phyloP scores from a whole-genome alignment of 2,329 filamentous ascomycete species.

The Neonectria punicea region DNA sequence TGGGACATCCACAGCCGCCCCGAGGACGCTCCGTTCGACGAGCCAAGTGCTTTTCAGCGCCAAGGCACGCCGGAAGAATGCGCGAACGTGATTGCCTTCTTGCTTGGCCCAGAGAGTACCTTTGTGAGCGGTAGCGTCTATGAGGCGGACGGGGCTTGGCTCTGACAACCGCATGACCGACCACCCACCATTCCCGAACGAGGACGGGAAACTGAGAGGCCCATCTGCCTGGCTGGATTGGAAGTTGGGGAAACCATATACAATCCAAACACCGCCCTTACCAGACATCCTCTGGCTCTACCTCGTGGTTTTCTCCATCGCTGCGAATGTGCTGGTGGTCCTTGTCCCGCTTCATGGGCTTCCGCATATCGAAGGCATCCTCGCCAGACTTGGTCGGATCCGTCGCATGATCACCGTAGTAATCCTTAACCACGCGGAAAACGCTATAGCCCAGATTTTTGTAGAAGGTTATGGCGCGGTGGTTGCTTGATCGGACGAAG shows the following conservation, averaged over 20 bases:
- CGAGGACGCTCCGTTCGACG: conserved; percentile 53
- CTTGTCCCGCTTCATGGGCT: conserved; percentile 84
- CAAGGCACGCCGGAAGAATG: conserved; percentile 55
- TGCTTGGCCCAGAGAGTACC: conserved; percentile 49
- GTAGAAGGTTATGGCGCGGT: conserved; percentile 88
- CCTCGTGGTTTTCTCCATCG: conserved; percentile 81
- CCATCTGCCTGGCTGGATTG: conserved; percentile 56
- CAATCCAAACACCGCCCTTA: conserved; percentile 47
- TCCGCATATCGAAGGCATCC: conserved; percentile 98
- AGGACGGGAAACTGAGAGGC: not conserved
- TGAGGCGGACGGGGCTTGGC: conserved; percentile 58
- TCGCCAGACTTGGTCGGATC: conserved; percentile 73
- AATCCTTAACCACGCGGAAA: conserved; percentile 87
- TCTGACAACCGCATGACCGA: conserved; percentile 34
- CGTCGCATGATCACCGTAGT: conserved; percentile 87
- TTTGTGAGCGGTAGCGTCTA: conserved; percentile 54
- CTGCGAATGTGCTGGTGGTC: conserved; percentile 79
- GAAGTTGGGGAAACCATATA: conserved; percentile 7
- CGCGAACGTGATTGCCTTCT: conserved; percentile 48
- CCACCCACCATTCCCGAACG: not conserved
- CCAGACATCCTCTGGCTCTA: conserved; percentile 89
- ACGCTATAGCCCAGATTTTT: conserved; percentile 92
- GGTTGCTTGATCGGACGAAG: conserved; percentile 90
- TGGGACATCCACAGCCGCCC: conserved; percentile 50
- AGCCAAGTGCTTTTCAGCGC: conserved; percentile 55